Evolutionary conservation across 352 stramenopile species (phyloP).

Genomic region (Phytophthora sojae): DNA sequence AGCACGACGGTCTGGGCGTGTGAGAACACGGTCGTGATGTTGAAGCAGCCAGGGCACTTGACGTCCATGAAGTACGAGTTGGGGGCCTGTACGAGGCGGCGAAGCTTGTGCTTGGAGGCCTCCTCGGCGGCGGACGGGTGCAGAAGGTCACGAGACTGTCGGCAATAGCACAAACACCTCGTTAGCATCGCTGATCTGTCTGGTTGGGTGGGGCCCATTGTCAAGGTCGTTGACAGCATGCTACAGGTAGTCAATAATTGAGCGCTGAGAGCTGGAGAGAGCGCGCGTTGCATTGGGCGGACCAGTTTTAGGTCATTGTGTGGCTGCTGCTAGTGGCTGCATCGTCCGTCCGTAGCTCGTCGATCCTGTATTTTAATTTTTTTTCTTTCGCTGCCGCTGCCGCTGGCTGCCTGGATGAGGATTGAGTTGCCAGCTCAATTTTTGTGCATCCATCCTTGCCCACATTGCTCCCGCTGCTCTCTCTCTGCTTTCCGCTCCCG

Average conservation of each 20-base stretch:
- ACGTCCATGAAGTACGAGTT: slow-evolving; percentile 99
- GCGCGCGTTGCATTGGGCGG: not conserved
- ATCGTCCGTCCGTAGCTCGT: not conserved
- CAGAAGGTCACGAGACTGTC: slow-evolving; percentile 95
- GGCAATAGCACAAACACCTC: slow-evolving; percentile 4
- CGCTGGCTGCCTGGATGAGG: not conserved
- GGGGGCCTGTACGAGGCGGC: slow-evolving; percentile 98
- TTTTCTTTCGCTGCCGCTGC: not conserved
- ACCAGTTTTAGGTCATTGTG: not conserved
- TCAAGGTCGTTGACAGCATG: not conserved
- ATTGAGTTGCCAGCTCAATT: not conserved
- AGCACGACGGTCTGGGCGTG: slow-evolving; percentile 99
- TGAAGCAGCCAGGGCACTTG: slow-evolving; percentile 99
- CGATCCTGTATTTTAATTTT: not conserved
- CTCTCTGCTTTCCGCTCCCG: slow-evolving; percentile 7
- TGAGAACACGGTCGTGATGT: slow-evolving; percentile 99
- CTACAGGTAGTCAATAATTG: not conserved
- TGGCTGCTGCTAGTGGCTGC: not conserved
- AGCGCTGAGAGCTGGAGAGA: slow-evolving; percentile 11
- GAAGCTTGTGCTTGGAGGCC: slow-evolving; percentile 99
- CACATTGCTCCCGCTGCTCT: not conserved
- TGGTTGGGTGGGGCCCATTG: not conserved
- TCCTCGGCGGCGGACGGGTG: slow-evolving; percentile 96
- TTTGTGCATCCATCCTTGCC: not conserved
- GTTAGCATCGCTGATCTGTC: slow-evolving; percentile 17